These are phyloP conservation scores for Globisporangium orthogonon DNA, from an alignment of 352 stramenopile species.

Conservation along the genomic window DNA sequence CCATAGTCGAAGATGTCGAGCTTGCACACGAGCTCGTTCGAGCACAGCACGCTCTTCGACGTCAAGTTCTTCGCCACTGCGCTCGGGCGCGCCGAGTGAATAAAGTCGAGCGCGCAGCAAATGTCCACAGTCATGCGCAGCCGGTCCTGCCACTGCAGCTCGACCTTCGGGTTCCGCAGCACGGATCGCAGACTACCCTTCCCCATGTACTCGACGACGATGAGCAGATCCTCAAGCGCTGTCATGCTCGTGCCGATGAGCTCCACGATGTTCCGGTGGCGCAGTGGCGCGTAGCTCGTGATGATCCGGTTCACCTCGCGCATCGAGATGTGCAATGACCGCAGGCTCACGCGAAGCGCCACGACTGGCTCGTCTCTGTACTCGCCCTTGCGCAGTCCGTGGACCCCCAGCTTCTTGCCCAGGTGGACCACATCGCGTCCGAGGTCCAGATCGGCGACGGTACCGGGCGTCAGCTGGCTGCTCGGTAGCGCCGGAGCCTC, in stretches of 20 bases:
- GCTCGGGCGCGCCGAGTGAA: conserved; percentile 30
- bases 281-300: conserved; percentile 47
- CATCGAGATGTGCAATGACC: conserved; percentile 25
- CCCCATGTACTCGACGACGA: conserved; percentile 76
- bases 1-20: conserved; percentile 73
- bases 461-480: conserved; percentile 12
- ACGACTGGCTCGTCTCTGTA: conserved; percentile 45
- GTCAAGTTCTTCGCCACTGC: conserved; percentile 47
- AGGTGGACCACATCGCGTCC: conserved; percentile 36
- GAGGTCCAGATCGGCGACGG: conserved; percentile 41
- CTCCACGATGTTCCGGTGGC: conserved; percentile 57
- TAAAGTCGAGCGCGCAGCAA: conserved; percentile 36
- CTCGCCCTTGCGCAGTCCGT: conserved; percentile 45
- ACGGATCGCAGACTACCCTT: conserved; percentile 57
- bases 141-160: conserved; percentile 45
- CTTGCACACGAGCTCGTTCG: conserved; percentile 58
- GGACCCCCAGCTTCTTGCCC: conserved; percentile 45
- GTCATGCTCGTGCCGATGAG: conserved; percentile 61
- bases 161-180: conserved; percentile 34
- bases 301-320: conserved; percentile 41
- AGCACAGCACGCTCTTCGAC: conserved; percentile 49
- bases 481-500: conserved; percentile 1
- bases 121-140: conserved; percentile 50
- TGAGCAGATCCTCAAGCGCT: conserved; percentile 47
- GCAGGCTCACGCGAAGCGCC: conserved; percentile 40